Conservation (phyloP, 1,284 basidiomycete genomes). For the Rhodotorula mucilaginosa region DNA sequence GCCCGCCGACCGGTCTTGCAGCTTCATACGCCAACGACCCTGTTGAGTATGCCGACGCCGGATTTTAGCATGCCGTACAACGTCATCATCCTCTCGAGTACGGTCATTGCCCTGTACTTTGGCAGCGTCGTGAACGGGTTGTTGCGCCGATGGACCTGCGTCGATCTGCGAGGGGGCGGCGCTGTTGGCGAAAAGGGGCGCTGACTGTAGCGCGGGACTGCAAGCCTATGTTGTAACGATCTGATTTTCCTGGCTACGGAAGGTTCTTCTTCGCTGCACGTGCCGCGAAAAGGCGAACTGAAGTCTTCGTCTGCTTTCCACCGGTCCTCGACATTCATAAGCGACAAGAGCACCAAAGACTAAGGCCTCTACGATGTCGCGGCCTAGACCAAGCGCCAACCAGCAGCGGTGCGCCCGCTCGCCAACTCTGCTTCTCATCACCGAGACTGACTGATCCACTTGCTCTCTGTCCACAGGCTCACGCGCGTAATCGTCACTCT, state of each 20-base stretch:
- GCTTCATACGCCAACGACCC: constrained; percentile 65
- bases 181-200: neutral
- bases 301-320: neutral
- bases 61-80: constrained; percentile 99
- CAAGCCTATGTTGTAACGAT: neutral
- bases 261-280: too few species aligned
- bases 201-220: too few species aligned
- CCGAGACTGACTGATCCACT: too few species aligned
- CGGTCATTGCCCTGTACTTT: constrained; percentile 87
- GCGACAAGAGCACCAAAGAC: too few species aligned
- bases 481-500: constrained; percentile 36
- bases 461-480: constrained; percentile 11
- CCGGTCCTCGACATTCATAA: neutral
- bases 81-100: constrained; percentile 93
- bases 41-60: constrained; percentile 89
- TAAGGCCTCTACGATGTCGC: neutral
- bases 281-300: too few species aligned
- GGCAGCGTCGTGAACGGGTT: constrained; percentile 85
- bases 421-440: neutral
- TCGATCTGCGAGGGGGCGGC: constrained; percentile 41
- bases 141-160: constrained; percentile 68
- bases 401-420: neutral
- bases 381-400: neutral
- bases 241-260: too few species aligned
- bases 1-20: constrained; percentile 56